These are phyloP conservation scores for Saccharomycopsis javanensis DNA, from an alignment of 805 yeast genomes.

Conservation along the genomic window DNA sequence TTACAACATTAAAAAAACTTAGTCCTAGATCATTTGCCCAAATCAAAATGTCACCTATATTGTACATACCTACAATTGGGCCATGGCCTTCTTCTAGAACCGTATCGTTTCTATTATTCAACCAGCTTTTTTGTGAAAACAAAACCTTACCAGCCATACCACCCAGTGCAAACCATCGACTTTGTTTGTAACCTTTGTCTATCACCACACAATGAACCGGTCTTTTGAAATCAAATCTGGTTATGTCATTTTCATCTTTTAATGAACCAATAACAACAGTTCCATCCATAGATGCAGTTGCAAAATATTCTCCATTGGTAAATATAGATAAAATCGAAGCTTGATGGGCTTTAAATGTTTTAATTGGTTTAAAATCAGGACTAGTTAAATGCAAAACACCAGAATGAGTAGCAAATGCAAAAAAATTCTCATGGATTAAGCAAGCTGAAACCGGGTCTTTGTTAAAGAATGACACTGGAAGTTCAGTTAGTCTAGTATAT, in stretches of 20 bases:
- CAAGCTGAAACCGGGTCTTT: conserved; percentile 74
- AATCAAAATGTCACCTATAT: conserved; percentile 54
- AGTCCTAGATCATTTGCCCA: conserved; percentile 87
- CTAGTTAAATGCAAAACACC: conserved; percentile 66
- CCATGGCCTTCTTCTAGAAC: conserved; percentile 52
- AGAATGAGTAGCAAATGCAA: conserved; percentile 82
- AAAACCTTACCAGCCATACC: conserved; percentile 83
- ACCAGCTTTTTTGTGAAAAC: conserved; percentile 73
- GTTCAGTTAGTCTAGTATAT: conserved; percentile 56
- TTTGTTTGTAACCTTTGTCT: conserved; percentile 54
- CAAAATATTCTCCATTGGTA: conserved; percentile 65
- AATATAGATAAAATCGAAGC: conserved; percentile 72
- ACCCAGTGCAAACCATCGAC: conserved; percentile 69
- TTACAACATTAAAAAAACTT: conserved; percentile 48
- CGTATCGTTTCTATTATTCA: conserved; percentile 69
- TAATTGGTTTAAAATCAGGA: conserved; percentile 47
- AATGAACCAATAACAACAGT: conserved; percentile 76
- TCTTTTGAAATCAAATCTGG: conserved; percentile 72
- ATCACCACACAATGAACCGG: conserved; percentile 84
- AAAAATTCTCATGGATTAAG: conserved; percentile 45
- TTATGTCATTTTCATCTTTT: conserved; percentile 48
- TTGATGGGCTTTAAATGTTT: conserved; percentile 75
- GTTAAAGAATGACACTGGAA: conserved; percentile 62
- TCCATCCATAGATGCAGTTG: conserved; percentile 91
- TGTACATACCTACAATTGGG: conserved; percentile 58